Base-by-base conservation (phyloP, 1,139 yeast genomes). In the Taphrina betulina region DNA sequence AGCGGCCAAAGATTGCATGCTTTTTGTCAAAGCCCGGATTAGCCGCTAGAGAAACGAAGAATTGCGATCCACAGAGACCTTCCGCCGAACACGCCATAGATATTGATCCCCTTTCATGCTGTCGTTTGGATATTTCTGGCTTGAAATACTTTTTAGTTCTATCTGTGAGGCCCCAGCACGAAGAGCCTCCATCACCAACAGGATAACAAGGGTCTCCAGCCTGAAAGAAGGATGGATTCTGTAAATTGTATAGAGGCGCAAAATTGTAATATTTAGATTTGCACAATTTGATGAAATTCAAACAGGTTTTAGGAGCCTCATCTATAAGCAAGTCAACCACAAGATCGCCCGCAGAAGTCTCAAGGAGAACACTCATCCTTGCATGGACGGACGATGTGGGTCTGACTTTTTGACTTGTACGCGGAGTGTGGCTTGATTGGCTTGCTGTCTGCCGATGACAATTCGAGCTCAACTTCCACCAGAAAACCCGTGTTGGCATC, bases 241-340 rank as follows among this genome's bases (percentile, higher is more conserved):
- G 69, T 8, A 80, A 64, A 58, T 74, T 70, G 63, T 72, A 71
- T 57, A 82, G 72, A 1, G 82, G 80, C 14, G 76, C 68, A 64
- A 77, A 78, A 53, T 79, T 76, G 69, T 72, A 82, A 67, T 76
- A 78, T 59, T 79, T 75, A 41, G 71, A 35, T 62, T 78, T 74
- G 68, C 85, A 80, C 14, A 81, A 71, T 61, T 80, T 77, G 44
- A 82, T 60, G 64, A 82, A 82, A 62, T 79, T 79, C 53, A 67
- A 67, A 41, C 77, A 68, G 40, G 75, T 74, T 23, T 63, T 62
- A 0, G 77, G 77, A 2, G 75, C 71, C 2, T 67, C 64, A 8
- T 74, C 67, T 3, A 63, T 60, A 43, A 68, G 64, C 24, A 82
- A 65, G 63, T 82, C 88, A n/a, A 82, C 66, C 10, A 80, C 83